Percentiles rank a stretch among this genome's conserved stretches.
Conservation (phyloP, 148 eudicot genomes). For the Heliamphora exappendiculata region DNA sequence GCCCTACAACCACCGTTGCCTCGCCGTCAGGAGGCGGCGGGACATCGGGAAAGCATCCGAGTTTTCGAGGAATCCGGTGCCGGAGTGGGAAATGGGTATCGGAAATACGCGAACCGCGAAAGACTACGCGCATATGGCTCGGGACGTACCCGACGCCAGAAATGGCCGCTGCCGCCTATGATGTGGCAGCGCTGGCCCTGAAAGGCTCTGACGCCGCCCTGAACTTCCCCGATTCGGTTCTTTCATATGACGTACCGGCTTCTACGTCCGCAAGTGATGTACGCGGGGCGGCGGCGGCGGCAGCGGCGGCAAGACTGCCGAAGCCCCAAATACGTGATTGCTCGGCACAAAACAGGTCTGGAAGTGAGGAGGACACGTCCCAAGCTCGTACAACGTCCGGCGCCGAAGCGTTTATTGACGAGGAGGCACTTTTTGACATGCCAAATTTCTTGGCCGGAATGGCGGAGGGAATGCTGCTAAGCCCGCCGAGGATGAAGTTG, state of each 20-base stretch:
- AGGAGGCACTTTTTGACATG: constrained; percentile 45
- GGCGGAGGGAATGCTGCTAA: constrained; percentile 60
- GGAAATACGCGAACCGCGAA: constrained; percentile 42
- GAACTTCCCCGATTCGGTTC: constrained; percentile 24
- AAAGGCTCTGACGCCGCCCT: constrained; percentile 25
- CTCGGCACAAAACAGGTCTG: not conserved
- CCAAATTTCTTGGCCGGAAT: constrained; percentile 47
- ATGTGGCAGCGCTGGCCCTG: constrained; percentile 36
- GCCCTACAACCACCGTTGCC: not conserved
- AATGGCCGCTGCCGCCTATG: constrained; percentile 48
- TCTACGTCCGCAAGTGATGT: constrained; percentile 20
- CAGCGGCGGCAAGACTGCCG: not conserved
- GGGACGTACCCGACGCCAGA: constrained; percentile 37
- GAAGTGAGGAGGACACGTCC: not conserved
- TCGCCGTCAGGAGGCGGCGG: not conserved
- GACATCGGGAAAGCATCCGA: constrained; percentile 20
- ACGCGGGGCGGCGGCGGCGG: constrained; percentile 24
- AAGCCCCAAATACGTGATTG: not conserved
- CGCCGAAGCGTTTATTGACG: constrained; percentile 27
- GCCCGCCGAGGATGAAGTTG: constrained; percentile 35
- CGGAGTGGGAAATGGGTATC: constrained; percentile 47
- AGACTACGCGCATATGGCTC: constrained; percentile 41
- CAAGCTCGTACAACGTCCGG: not conserved
- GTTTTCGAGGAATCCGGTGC: constrained; percentile 30
- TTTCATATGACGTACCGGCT: constrained; percentile 17